These are phyloP conservation scores for Porphyrellus sp. DNA, from an alignment of 1,284 basidiomycete species.

Conservation along the genomic window DNA sequence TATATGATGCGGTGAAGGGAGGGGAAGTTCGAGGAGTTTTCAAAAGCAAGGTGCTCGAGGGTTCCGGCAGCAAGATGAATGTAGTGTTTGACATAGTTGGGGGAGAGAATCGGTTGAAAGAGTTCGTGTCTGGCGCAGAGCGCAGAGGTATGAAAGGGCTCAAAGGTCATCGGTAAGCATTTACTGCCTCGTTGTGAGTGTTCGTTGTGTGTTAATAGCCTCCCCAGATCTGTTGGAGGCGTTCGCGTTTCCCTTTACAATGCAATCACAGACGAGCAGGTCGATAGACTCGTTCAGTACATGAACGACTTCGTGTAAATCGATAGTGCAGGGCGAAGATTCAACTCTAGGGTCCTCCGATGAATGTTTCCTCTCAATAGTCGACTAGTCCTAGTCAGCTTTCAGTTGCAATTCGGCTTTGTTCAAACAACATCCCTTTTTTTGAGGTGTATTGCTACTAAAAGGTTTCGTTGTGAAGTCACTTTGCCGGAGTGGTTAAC, in stretches of 20 bases:
- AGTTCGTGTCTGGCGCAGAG: conserved; percentile 80
- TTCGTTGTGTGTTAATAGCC: conserved; percentile 1
- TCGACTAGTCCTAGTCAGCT: no score
- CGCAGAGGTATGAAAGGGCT: conserved; percentile 76
- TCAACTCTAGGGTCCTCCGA: conserved; percentile 7
- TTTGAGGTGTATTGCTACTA: neutral
- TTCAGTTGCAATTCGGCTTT: no score
- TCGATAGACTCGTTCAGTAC: conserved; percentile 57
- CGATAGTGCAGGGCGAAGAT: conserved; percentile 1
- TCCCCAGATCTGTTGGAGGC: conserved; percentile 64
- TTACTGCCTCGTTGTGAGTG: conserved; percentile 7
- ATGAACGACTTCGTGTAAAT: conserved; percentile 52
- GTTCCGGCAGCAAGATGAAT: conserved; percentile 90
- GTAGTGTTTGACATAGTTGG: conserved; percentile 78
- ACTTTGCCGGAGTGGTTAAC: conserved; percentile 92
- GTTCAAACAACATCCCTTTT: no score
- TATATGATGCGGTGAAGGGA: conserved; percentile 71
- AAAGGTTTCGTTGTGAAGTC: conserved; percentile 36
- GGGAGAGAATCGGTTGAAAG: conserved; percentile 64
- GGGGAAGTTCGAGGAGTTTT: conserved; percentile 71
- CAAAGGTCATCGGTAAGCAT: conserved; percentile 84
- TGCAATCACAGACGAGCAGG: conserved; percentile 81
- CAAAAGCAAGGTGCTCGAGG: conserved; percentile 64
- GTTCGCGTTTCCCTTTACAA: conserved; percentile 95
- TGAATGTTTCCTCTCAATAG: neutral